These are phyloP conservation scores for Trametes cubensis DNA, from an alignment of 768 basidiomycete genomes.

Conservation along the genomic window DNA sequence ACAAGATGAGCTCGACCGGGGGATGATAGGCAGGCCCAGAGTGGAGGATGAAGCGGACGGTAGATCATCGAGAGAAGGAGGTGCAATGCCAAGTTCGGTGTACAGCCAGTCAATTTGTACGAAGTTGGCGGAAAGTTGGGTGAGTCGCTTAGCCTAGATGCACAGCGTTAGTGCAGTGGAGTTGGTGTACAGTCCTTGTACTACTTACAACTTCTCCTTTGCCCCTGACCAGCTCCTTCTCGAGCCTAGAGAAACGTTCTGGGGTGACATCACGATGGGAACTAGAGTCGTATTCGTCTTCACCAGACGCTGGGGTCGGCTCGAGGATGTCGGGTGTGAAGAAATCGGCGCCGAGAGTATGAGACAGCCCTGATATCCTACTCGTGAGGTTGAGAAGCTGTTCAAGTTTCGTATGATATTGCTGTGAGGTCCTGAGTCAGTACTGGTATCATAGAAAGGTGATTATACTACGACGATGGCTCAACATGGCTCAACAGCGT, in stretches of 20 bases:
- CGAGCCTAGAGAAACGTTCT: slow-evolving; percentile 77
- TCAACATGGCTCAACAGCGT: too few species aligned
- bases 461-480: too few species aligned
- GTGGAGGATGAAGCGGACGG: slow-evolving; percentile 39
- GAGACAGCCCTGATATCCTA: slow-evolving; percentile 60
- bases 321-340: slow-evolving; percentile 59
- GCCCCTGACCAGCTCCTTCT: slow-evolving; percentile 82
- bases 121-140: slow-evolving; percentile 63
- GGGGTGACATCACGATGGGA: slow-evolving; percentile 73
- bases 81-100: slow-evolving; percentile 74
- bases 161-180: slow-evolving; percentile 1
- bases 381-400: slow-evolving; percentile 71
- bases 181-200: slow-evolving; percentile 2
- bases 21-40: slow-evolving; percentile 30
- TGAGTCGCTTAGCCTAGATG: slow-evolving; percentile 64
- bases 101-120: slow-evolving; percentile 83
- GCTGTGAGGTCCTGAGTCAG: slow-evolving; percentile 35
- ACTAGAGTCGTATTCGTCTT: slow-evolving; percentile 41
- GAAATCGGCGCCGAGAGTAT: slow-evolving; percentile 63
- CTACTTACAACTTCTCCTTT: slow-evolving; percentile 81
- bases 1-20: slow-evolving; percentile 38
- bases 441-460: neutral
- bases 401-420: slow-evolving; percentile 78
- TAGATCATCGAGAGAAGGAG: slow-evolving; percentile 57
- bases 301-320: slow-evolving; percentile 46